Evolutionary conservation across 2,329 filamentous ascomycete genomes (phyloP), one percentile per base, ranked within the genome.

Genomic region (Alternaria postmessia): DNA sequence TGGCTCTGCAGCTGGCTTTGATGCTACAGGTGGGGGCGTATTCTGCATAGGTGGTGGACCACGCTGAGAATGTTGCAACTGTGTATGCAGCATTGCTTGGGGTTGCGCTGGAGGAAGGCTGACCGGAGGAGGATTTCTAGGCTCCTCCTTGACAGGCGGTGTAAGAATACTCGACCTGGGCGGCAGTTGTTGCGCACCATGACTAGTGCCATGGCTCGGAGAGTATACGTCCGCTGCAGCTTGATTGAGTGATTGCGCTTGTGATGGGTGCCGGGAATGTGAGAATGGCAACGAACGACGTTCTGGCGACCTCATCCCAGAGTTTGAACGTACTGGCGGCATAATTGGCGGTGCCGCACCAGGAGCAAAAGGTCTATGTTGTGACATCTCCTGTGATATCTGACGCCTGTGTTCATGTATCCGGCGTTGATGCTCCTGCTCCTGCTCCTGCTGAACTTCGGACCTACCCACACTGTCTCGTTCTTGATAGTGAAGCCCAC

Each of bases 61-160:
- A 32, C 63, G 63, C 7, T 72, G 73, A 20, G 67, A 42, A 46
- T 71, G 72, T 20, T 65, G 68, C 28, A 70, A 59, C 39, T 70
- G 71, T 39, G 67, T 54, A 26, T 70, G 69, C 9, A 66, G 24
- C 43, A 67, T 53, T 34, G 67, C 66, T 48, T 67, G 64, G n/a
- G 65, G 51, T 51, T 68, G 70, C 30, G 61, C 59, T 53, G 69
- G 68, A 7, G 65, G 61, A 20, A 61, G 54, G 32, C 62, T 59
- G 3, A 71, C 62, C 7, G 69, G 51, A 11, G 73, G 66, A 57
- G 70, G 69, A 36, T 71, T 68, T 6, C 75, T 71, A 5, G 68
- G 65, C 36, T 78, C 76, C 53, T 78, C 76, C 54, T 77, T 78
- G 6, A 75, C 69, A 24, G 75, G 73, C 1, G 76, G 75, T 16